These are phyloP conservation scores for Candida pseudoglaebosa DNA, from an alignment of 805 yeast genomes.

Conservation along the genomic window DNA sequence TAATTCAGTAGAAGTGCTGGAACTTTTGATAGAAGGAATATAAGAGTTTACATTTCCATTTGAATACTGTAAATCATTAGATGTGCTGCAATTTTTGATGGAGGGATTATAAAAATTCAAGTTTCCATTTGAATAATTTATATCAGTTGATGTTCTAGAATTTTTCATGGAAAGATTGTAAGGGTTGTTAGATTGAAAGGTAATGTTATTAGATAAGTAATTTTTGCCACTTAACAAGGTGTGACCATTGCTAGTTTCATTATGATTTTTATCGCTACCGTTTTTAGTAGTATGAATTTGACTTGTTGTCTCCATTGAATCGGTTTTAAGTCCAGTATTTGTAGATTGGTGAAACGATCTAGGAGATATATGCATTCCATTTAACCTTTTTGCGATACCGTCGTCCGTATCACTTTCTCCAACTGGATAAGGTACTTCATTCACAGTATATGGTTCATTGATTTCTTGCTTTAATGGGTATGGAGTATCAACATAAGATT, in stretches of 20 bases:
- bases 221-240: not conserved
- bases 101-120: too few species aligned
- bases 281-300: not conserved
- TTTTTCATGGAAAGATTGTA: not conserved
- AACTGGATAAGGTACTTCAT: not conserved
- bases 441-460: not conserved
- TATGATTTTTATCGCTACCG: not conserved
- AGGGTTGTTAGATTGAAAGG: not conserved
- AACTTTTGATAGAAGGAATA: too few species aligned
- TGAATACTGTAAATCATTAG: not conserved
- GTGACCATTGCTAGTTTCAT: not conserved
- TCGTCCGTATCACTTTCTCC: not conserved
- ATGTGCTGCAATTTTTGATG: not conserved
- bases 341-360: not conserved
- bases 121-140: too few species aligned
- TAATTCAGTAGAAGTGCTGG: not conserved
- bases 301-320: not conserved
- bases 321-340: not conserved
- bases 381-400: not conserved
- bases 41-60: not conserved
- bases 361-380: not conserved
- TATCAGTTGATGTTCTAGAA: too few species aligned
- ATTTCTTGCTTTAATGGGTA: not conserved
- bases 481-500: not conserved
- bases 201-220: not conserved